Base-by-base conservation (phyloP, 2,329 filamentous ascomycete genomes). In the Immersiporthe knoxdaviesiana region DNA sequence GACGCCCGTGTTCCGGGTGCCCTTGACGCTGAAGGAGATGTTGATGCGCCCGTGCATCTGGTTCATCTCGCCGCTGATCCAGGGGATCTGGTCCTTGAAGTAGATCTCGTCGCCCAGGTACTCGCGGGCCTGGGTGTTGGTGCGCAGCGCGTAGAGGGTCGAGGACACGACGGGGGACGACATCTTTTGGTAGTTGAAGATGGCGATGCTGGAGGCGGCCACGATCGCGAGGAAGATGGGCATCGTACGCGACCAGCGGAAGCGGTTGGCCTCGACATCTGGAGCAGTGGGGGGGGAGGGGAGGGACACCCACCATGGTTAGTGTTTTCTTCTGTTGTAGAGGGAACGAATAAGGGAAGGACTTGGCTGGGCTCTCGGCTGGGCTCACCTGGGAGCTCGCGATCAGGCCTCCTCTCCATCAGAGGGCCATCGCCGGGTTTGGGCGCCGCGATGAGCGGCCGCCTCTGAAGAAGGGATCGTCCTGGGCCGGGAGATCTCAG, bases 151-250 rank as follows among this genome's bases (percentile, higher is more conserved):
- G 84, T 98, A 99, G 37, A 99, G 87, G 5, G 94, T 96, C 67
- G 92, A 93, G 67, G 89, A 89, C n/a, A 97, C 92, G 39, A 95
- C 88, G 67, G 92, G 92, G 35, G 90, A 93, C n/a, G 92, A 93
- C 68, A 90, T 89, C 80, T 97, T 97, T 80, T 99, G 95, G 87
- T 99, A 98, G 87, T 99, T 99, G 91, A 99, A 98, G 80, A 99
- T 97, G 74, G 91, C 93, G 70, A 97, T 83, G 73, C 90, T 90
- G 73, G 90, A 91, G 67, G 86, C 84, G 63, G 88, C 87, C 74
- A 97, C 88, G 72, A 93, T 83, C 72, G 87, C 80, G 66, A 91
- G 78, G 85, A 98, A 98, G 78, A 97, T 82, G 66, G 95, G 95
- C 44, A 97, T 81, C 0, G 93, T 93, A 74, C 87, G 87, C 67